Evolutionary conservation across 2,329 filamentous ascomycete genomes (phyloP), one percentile per base, ranked within the genome.

Genomic region (Fusarium luffae): DNA sequence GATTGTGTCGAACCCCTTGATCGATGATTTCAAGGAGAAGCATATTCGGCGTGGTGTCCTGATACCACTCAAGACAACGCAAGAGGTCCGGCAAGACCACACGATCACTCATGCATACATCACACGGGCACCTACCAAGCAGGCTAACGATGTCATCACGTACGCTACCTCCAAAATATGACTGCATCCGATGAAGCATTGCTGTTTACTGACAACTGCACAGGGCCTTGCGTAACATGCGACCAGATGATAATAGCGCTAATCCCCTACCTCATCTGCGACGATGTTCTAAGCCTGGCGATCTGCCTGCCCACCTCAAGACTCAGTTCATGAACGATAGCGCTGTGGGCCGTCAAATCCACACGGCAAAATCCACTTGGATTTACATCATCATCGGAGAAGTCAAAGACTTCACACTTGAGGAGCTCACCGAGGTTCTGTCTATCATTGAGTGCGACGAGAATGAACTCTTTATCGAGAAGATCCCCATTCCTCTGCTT

Each of bases 91-190:
- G 54, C 86, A 89, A 70, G 86, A 88, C 58, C 85, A 90, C 62
- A 80, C 81, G 40, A 81, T 87, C 66, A 85, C 90, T 51, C 84
- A 87, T 63, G 90, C 90, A 56, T 92, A 91, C 77, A 88, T 93
- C 68, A 90, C 93, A 51, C 86, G 91, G 75, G 87, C 92, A 57
- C 92, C 92, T 48, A 88, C 89, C 68, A 92, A 90, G 79, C 85
- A 86, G 73, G 91, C 92, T 70, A 93, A 92, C 78, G 85, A 86
- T 69, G 86, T 93, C 75, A 87, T 96, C 76, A 89, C 86, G 92
- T 94, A 82, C 78, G 88, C 84, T 13, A 30, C 27, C 18, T 57
- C 44, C 27, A 46, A 16, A 23, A 4, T 19, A 44, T 25, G n/a
- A 30, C 44, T 19, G 25, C 19, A 13, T 41, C 14, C 51, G 14